These are phyloP conservation scores for Aspergillus luchuensis DNA, from an alignment of 2,329 filamentous ascomycete species.

Conservation along the genomic window DNA sequence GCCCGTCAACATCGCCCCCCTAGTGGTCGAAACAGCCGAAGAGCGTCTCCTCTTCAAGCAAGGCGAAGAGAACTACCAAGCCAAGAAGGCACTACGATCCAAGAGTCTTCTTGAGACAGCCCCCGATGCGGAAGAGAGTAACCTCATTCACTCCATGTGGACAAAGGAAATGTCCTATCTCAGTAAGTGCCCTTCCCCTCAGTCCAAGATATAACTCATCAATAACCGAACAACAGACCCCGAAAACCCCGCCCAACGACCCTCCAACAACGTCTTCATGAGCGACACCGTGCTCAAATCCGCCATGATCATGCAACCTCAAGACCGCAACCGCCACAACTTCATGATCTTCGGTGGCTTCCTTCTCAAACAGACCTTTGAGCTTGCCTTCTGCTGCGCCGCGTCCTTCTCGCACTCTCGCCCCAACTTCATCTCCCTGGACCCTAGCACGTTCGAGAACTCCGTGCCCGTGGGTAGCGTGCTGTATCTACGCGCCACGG, in stretches of 20 bases:
- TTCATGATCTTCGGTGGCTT: conserved; percentile 81
- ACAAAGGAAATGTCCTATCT: conserved; percentile 67
- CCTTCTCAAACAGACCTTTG: conserved; percentile 72
- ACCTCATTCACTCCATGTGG: conserved; percentile 74
- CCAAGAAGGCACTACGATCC: conserved; percentile 65
- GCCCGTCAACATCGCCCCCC: conserved; percentile 63
- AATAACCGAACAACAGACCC: conserved; percentile 47
- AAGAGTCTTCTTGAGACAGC: conserved; percentile 65
- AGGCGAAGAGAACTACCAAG: conserved; percentile 67
- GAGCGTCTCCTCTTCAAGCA: conserved; percentile 65
- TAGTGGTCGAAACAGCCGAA: conserved; percentile 63
- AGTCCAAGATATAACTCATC: background rate
- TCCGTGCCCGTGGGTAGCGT: conserved; percentile 75
- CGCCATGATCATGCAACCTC: conserved; percentile 74
- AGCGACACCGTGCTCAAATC: conserved; percentile 64
- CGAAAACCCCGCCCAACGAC: conserved; percentile 56
- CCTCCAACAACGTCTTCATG: conserved; percentile 63
- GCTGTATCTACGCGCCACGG: conserved; percentile 70
- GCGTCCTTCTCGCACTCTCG: conserved; percentile 69
- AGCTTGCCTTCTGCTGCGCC: conserved; percentile 74
- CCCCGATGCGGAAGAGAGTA: conserved; percentile 70
- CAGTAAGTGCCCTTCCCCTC: conserved; percentile 37
- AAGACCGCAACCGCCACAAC: conserved; percentile 69
- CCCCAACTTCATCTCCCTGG: conserved; percentile 71
- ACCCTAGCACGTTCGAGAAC: conserved; percentile 73